Conservation (phyloP, 108 stramenopile genomes). For the Pseudonitzschia multiseries region DNA sequence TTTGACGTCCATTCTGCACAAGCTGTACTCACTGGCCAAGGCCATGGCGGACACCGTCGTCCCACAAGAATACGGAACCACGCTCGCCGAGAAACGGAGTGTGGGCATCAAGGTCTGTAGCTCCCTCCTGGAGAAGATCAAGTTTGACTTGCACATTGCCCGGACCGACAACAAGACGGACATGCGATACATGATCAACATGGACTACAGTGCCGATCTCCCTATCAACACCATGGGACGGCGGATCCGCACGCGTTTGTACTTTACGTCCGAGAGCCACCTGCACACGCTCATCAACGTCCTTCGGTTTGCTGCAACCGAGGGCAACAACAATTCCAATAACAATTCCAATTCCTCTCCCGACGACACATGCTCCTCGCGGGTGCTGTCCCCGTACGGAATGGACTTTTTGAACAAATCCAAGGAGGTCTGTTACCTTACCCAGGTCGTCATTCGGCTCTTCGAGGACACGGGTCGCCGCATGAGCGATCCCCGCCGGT, state of each 20-base stretch:
- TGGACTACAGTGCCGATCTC: conserved; percentile 88
- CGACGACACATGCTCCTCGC: neutral
- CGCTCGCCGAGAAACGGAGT: conserved; percentile 76
- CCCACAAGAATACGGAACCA: conserved; percentile 97
- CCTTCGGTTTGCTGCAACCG: conserved; percentile 78
- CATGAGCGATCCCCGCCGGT: conserved; percentile 72
- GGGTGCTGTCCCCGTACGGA: conserved; percentile 57
- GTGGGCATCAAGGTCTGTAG: conserved; percentile 91
- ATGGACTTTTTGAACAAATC: conserved; percentile 60
- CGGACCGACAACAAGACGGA: conserved; percentile 87
- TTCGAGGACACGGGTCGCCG: conserved; percentile 86
- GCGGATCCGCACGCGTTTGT: conserved; percentile 95
- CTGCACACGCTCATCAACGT: conserved; percentile 94
- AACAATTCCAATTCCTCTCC: too few relatives aligned
- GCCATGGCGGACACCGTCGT: conserved; percentile 93
- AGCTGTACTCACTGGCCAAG: conserved; percentile 89
- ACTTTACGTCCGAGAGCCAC: conserved; percentile 97
- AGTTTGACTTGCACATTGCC: conserved; percentile 86
- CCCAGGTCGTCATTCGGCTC: conserved; percentile 94
- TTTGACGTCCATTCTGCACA: conserved; percentile 70
- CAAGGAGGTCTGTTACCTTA: conserved; percentile 94
- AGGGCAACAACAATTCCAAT: conserved; percentile 27
- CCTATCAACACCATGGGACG: conserved; percentile 95
- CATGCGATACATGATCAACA: conserved; percentile 94
- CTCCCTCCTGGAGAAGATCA: conserved; percentile 94